These are phyloP conservation scores for Mortierella sp. DNA, from an alignment of 371 early-diverging fungal species.

Conservation along the genomic window DNA sequence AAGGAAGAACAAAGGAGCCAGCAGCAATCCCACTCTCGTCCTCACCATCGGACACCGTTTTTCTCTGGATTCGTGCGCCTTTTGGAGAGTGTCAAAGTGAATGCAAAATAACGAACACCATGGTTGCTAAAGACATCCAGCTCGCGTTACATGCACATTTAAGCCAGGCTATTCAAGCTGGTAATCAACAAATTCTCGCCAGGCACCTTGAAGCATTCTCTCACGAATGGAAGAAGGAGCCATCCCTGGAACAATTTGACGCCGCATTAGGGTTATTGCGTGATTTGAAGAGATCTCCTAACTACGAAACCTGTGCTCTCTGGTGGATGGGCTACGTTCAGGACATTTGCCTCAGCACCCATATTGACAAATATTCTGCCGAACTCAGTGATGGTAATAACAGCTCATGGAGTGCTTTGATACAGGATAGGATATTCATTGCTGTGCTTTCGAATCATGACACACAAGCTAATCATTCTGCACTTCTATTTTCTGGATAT, in stretches of 20 bases:
- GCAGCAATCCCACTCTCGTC: neutral
- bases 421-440: neutral
- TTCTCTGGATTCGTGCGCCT: neutral
- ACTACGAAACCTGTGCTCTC: constrained; percentile 21
- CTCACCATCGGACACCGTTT: neutral
- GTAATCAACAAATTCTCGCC: constrained; percentile 17
- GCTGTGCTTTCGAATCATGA: neutral
- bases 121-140: constrained; percentile 42
- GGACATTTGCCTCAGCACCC: constrained; percentile 16
- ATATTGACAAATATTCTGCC: constrained; percentile 24
- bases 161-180: constrained; percentile 36
- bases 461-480: neutral
- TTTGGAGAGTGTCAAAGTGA: neutral
- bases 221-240: constrained; percentile 51
- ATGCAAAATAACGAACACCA: neutral
- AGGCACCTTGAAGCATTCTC: constrained; percentile 41
- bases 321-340: constrained; percentile 49
- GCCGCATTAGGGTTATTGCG: constrained; percentile 29
- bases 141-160: constrained; percentile 43
- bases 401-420: neutral
- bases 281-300: constrained; percentile 12
- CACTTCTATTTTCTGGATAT: neutral
- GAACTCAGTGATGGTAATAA: constrained; percentile 36
- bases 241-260: constrained; percentile 45
- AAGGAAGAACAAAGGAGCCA: neutral